Conservation (phyloP, 208 protist genomes). For the Leptomonas pyrrhocoris region DNA sequence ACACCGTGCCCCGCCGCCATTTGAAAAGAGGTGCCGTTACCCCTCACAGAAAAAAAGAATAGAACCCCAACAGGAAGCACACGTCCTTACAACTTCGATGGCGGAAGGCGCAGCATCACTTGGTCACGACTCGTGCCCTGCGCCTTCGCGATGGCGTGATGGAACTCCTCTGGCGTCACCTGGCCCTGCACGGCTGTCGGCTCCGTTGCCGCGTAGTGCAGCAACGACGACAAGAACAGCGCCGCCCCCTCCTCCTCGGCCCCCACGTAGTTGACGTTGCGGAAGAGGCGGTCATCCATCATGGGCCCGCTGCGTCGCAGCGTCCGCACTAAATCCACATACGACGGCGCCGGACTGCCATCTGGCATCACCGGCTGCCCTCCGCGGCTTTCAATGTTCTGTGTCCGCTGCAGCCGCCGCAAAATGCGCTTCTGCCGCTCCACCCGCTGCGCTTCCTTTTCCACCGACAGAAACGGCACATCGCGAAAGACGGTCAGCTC, state of each 20-base stretch:
- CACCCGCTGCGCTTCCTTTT: slow-evolving; percentile 62
- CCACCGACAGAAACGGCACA: slow-evolving; percentile 77
- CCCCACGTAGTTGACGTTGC: slow-evolving; percentile 74
- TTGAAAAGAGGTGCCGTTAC: slow-evolving; percentile 5
- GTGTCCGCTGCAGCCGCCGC: slow-evolving; percentile 40
- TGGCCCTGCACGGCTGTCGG: neutral
- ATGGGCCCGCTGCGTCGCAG: slow-evolving; percentile 54
- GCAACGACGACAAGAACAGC: slow-evolving; percentile 54
- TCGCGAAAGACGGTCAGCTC: slow-evolving; percentile 81
- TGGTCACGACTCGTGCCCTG: slow-evolving; percentile 23
- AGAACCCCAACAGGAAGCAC: neutral
- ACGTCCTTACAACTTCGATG: slow-evolving; percentile 28
- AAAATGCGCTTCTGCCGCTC: slow-evolving; percentile 71
- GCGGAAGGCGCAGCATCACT: slow-evolving; percentile 9
- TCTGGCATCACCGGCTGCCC: slow-evolving; percentile 43
- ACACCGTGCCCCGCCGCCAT: too few relatives aligned
- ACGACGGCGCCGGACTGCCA: slow-evolving; percentile 48
- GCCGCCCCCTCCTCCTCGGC: slow-evolving; percentile 78
- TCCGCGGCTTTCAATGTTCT: slow-evolving; percentile 25
- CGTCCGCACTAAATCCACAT: slow-evolving; percentile 33
- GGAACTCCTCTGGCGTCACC: slow-evolving; percentile 31
- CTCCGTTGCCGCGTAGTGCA: slow-evolving; percentile 36
- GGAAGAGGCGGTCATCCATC: slow-evolving; percentile 81
- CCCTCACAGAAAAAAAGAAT: slow-evolving; percentile 17
- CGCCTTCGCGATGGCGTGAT: slow-evolving; percentile 29